These are phyloP conservation scores for Chenopodium quinoa DNA, from an alignment of 148 eudicot species.

Conservation along the genomic window DNA sequence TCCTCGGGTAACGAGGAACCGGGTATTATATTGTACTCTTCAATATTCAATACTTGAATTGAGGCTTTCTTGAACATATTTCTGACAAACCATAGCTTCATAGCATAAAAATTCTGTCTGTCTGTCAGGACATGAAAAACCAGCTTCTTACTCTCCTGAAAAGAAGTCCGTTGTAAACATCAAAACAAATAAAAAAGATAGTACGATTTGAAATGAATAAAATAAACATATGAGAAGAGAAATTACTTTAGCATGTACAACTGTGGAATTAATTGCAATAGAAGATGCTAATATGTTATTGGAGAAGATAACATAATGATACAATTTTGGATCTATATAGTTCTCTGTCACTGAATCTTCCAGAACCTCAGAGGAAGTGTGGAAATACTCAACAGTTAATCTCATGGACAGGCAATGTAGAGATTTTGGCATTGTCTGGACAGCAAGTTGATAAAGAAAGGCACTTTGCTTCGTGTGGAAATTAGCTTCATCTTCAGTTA, in stretches of 20 bases:
- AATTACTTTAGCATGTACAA: constrained; percentile 71
- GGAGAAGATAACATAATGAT: constrained; percentile 86
- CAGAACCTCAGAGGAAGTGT: constrained; percentile 45
- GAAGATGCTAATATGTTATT: constrained; percentile 80
- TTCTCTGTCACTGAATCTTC: constrained; percentile 46
- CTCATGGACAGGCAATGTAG: constrained; percentile 93
- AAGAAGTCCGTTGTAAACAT: constrained; percentile 21
- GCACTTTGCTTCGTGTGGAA: constrained; percentile 97
- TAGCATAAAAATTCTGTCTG: constrained; percentile 73
- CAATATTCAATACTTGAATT: constrained; percentile 74
- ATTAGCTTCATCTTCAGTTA: constrained; percentile 92
- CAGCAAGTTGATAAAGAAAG: constrained; percentile 90
- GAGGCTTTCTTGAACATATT: constrained; percentile 66
- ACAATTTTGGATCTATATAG: constrained; percentile 52
- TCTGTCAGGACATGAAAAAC: constrained; percentile 93
- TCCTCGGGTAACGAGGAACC: constrained; percentile 68
- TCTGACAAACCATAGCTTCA: constrained; percentile 75
- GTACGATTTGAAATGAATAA: background rate
- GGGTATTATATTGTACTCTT: constrained; percentile 46
- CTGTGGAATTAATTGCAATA: constrained; percentile 86
- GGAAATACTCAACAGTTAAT: constrained; percentile 82
- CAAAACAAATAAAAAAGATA: background rate
- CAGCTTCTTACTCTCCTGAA: constrained; percentile 76
- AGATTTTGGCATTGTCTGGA: constrained; percentile 92
- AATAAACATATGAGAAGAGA: constrained; percentile 3